A percentile compares a stretch with the other conserved stretches of the same genome.
Evolutionary conservation across 805 yeast genomes (phyloP).

Genomic region (Suhomyces faveliae): DNA sequence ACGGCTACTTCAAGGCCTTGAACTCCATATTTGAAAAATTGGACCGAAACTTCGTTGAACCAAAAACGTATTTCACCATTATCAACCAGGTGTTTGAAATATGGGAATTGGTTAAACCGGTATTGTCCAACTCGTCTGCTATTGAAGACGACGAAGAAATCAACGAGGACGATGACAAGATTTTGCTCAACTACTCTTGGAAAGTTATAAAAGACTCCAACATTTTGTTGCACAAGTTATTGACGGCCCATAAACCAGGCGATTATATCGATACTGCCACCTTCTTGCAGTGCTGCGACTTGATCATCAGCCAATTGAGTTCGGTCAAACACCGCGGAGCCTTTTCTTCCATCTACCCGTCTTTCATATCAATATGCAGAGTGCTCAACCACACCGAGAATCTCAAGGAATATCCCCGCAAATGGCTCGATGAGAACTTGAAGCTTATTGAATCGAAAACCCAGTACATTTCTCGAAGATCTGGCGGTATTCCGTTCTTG

Average conservation of each 20-base stretch:
- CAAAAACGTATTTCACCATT: conserved; percentile 13
- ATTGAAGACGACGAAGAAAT: conserved; percentile 40
- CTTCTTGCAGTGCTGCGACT: conserved; percentile 46
- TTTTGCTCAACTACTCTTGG: conserved; percentile 72
- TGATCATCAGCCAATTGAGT: conserved; percentile 65
- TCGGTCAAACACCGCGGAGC: conserved; percentile 89
- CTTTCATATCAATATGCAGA: conserved; percentile 64
- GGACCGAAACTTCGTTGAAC: background rate
- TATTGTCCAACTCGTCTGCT: conserved; percentile 59
- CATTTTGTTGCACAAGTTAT: conserved; percentile 45
- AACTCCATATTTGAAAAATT: conserved; percentile 36
- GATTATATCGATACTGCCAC: conserved; percentile 19
- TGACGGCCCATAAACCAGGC: conserved; percentile 22
- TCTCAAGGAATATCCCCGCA: conserved; percentile 39
- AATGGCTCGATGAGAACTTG: conserved; percentile 63
- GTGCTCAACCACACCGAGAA: conserved; percentile 42
- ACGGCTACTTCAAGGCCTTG: conserved; percentile 69
- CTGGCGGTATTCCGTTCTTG: conserved; percentile 87
- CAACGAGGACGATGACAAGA: conserved; percentile 40
- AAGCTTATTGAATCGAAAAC: conserved; percentile 51
- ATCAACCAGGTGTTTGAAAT: conserved; percentile 22
- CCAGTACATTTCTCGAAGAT: conserved; percentile 79
- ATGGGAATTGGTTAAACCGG: conserved; percentile 48
- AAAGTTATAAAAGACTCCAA: conserved; percentile 79
- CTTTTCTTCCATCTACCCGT: conserved; percentile 82